These are phyloP conservation scores for Lipomyces lipofer DNA, from an alignment of 805 yeast species.

Conservation along the genomic window DNA sequence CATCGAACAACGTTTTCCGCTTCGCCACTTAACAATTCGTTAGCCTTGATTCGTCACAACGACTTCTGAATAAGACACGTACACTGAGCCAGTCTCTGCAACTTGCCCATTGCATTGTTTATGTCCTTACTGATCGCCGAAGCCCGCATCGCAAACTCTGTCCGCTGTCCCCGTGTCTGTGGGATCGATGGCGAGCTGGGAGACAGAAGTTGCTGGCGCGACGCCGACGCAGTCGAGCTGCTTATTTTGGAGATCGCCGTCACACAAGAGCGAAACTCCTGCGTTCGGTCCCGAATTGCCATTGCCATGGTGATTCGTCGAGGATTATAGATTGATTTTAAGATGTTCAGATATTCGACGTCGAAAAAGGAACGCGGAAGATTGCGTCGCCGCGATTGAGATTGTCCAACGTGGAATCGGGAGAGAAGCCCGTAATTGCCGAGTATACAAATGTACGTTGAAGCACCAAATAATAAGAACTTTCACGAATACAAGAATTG, in stretches of 20 bases:
- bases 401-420: too few relatives aligned
- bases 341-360: too few relatives aligned
- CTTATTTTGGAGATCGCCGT: constrained; percentile 59
- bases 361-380: too few relatives aligned
- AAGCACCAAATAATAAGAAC: too few relatives aligned
- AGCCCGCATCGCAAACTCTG: constrained; percentile 70
- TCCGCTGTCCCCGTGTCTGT: constrained; percentile 38
- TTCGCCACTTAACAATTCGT: constrained; percentile 58
- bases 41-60: not conserved
- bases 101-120: constrained; percentile 75
- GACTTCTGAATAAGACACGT: constrained; percentile 8
- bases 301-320: constrained; percentile 25
- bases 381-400: too few relatives aligned
- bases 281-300: constrained; percentile 63
- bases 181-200: constrained; percentile 20
- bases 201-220: constrained; percentile 33
- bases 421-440: too few relatives aligned
- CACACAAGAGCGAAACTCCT: constrained; percentile 91
- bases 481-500: too few relatives aligned
- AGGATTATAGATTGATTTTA: too few relatives aligned
- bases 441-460: too few relatives aligned
- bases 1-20: constrained; percentile 88
- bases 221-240: constrained; percentile 46
- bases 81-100: constrained; percentile 71
- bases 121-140: constrained; percentile 85